Evolutionary conservation across 2,329 filamentous ascomycete genomes (phyloP), one percentile per base, ranked within the genome.

Genomic region (Ilyonectria mors-panacis): DNA sequence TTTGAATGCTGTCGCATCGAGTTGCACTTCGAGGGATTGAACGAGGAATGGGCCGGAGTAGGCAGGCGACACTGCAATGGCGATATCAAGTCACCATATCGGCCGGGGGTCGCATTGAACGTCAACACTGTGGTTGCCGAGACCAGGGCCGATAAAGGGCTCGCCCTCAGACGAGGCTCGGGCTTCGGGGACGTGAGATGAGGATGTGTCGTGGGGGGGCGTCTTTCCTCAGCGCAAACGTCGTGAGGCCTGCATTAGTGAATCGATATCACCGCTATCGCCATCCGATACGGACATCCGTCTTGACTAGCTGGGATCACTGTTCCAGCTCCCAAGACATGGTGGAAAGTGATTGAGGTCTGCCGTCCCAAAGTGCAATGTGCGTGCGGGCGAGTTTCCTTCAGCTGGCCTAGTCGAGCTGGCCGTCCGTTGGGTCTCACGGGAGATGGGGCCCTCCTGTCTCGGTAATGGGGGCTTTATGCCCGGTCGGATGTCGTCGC

Each of bases 401-500:
- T 54, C 33, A 51, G 50, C 35, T 56, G 33, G 35, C 13, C 44
- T 30, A 17, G 21, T n/a, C 23, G 17, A 42, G 21, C 54, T 30
- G 44, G 56, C 53, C 45, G 50, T 35, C 35, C n/a, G 30, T 47
- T 61, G 37, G 53, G 63, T 57, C 58, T 60, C 57, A 66, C 63
- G 57, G 60, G 28, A 66, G 63, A 61, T 70, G 70, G 60, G 39
- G 58, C 47, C 58, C 35, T 61, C 55, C 55, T 63, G 60, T 69
- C 66, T 70, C 69, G 70, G 71, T 74, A 76, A 70, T 76, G 74
- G 70, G 58, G 65, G 66, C 68, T 68, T 70, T 63, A 58, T 69
- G 68, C 71, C 72, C 76, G 77, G 71, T 73, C 77, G 76, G 76
- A 77, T 79, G 77, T 78, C 75, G 77, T 79, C 71, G 65, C 68